Evolutionary conservation across 2,329 filamentous ascomycete species (phyloP), one percentile per base, ranked within the genome.

Genomic region (Colletotrichum sp.): DNA sequence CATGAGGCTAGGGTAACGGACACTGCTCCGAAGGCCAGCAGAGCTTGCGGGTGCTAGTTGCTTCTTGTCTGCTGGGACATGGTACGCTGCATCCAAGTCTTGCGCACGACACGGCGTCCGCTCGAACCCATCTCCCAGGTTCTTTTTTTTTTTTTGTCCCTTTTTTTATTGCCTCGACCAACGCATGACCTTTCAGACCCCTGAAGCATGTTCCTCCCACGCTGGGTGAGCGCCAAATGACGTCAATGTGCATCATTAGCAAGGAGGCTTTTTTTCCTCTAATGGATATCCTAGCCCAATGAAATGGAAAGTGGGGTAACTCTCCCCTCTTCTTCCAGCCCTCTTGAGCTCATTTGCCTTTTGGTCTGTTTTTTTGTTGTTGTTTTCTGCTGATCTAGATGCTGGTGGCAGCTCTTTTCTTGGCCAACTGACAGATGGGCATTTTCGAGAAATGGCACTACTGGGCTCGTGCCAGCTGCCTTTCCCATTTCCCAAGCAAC

Each of bases 111-210:
- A 30, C 13, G 18, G n/a, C 48, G 10, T 21, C 39, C 16, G 13
- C 18, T 18, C 24, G 12, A 59, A 32, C 36, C 16, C 36, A 64
- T 24, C n/a, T 48, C 21, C 63, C 30, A 21, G 26, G 8, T 18
- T 48, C 18, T n/a, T 30, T 28, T 26, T 12, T 36, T 36, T 16
- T 28, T 26, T n/a, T 39, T 15, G 7, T 16, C 7, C 15, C 10
- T 48, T 28, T n/a, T 30, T 26, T 26, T 57, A 9, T 24, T 57
- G 10, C 36, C 16, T 34, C 15, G 48, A 39, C 59, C 68, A 75
- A 59, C 72, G 72, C 72, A 75, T 72, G 72, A 75, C 59, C 60
- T 63, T 24, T 28, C 32, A 63, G 63, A 67, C 68, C 72, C 72
- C 72, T 75, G 72, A 57, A 28, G 69, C 72, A 66, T 67, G 68